These are phyloP conservation scores for Stenogyne calaminthoides DNA, from an alignment of 305 asterid species.

Conservation along the genomic window DNA sequence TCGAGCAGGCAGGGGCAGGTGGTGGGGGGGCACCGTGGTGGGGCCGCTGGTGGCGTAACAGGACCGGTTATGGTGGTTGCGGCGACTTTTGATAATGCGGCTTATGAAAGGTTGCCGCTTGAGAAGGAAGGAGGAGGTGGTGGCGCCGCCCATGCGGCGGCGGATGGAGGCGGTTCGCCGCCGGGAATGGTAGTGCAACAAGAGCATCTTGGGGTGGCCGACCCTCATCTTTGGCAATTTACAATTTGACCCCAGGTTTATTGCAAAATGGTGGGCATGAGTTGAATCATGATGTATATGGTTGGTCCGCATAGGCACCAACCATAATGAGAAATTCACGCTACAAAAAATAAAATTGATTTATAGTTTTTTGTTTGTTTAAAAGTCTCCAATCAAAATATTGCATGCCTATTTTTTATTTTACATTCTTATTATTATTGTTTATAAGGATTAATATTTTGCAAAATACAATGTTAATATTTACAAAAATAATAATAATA, in stretches of 20 bases:
- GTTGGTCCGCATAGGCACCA: constrained; percentile 51
- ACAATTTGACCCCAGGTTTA: constrained; percentile 52
- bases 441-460: too few relatives aligned
- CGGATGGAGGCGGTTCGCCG: constrained; percentile 32
- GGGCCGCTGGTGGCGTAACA: constrained; percentile 68
- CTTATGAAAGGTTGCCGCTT: constrained; percentile 69
- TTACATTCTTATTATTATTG: too few relatives aligned
- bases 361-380: too few relatives aligned
- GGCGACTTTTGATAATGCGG: constrained; percentile 67
- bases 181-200: constrained; percentile 32
- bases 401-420: too few relatives aligned
- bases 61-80: constrained; percentile 74
- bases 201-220: constrained; percentile 37
- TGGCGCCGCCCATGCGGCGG: constrained; percentile 18
- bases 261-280: constrained; percentile 53
- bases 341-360: too few relatives aligned
- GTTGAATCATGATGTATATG: too few relatives aligned
- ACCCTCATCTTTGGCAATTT: constrained; percentile 39
- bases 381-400: too few relatives aligned
- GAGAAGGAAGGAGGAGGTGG: constrained; percentile 44
- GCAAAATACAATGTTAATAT: too few relatives aligned
- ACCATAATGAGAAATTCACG: constrained; percentile 40
- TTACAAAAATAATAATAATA: too few relatives aligned
- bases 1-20: constrained; percentile 79
- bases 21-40: constrained; percentile 71